phyloP scores from a whole-genome alignment of 306 rosid genomes.

The Malus orientalis region DNA sequence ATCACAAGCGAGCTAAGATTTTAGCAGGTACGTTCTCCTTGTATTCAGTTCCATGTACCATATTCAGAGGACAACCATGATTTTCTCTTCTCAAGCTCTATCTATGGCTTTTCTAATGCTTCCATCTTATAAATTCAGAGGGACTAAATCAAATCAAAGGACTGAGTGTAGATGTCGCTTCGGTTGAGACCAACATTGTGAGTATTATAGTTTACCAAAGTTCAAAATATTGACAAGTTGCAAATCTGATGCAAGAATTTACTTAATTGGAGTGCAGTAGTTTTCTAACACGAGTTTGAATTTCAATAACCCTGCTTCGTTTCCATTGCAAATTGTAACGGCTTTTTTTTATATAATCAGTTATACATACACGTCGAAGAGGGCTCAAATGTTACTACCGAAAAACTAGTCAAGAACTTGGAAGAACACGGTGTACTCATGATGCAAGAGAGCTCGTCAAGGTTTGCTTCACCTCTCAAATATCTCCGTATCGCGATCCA shows the following conservation, averaged over 20 bases:
- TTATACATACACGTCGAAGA: conserved; percentile 51
- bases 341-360: conserved; percentile 23
- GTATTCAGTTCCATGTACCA: neutral
- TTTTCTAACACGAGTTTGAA: neutral
- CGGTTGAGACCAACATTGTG: conserved; percentile 78
- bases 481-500: neutral
- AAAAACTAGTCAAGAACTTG: conserved; percentile 41
- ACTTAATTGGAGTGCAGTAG: neutral
- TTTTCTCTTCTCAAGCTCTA: neutral
- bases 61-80: neutral
- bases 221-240: neutral
- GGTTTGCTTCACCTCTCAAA: conserved; percentile 35
- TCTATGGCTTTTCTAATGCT: neutral
- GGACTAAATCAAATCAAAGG: conserved; percentile 56
- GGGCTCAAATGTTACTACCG: conserved; percentile 38
- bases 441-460: conserved; percentile 43
- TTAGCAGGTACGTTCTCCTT: conserved; percentile 52
- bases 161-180: conserved; percentile 36
- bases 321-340: neutral
- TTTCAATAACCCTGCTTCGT: neutral
- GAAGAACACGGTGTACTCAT: conserved; percentile 53
- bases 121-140: conserved; percentile 29
- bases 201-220: conserved; percentile 24
- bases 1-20: conserved; percentile 68
- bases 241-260: neutral